A percentile compares a stretch with the other conserved stretches of the same genome.
Conservation (phyloP, 306 rosid genomes). For the Purshia tridentata region DNA sequence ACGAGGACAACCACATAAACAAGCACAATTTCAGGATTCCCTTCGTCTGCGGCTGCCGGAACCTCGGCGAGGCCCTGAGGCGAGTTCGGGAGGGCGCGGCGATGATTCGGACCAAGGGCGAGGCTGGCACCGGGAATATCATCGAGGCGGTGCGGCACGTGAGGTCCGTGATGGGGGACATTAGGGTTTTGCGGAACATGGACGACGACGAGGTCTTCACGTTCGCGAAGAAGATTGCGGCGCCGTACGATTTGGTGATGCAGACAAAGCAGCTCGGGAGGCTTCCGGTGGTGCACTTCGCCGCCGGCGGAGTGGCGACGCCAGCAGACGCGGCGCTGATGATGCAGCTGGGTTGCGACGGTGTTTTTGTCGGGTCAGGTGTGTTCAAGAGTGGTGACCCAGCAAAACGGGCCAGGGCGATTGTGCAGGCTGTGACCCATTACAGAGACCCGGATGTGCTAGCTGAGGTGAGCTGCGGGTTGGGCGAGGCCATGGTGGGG, state of each 20-base stretch:
- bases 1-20: conserved; percentile 83
- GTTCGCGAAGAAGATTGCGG: conserved; percentile 71
- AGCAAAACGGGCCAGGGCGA: conserved; percentile 75
- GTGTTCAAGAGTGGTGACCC: conserved; percentile 97
- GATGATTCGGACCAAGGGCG: conserved; percentile 88
- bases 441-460: conserved; percentile 73
- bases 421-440: conserved; percentile 90
- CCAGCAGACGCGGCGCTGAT: conserved; percentile 90
- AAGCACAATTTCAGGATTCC: conserved; percentile 85
- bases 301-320: conserved; percentile 91
- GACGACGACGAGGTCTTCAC: conserved; percentile 89
- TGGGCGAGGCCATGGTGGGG: conserved; percentile 94
- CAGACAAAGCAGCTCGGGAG: conserved; percentile 91
- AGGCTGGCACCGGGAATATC: conserved; percentile 81
- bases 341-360: conserved; percentile 94
- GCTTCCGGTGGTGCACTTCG: conserved; percentile 85
- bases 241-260: conserved; percentile 82
- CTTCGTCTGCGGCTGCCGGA: conserved; percentile 86
- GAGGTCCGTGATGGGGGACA: conserved; percentile 77
- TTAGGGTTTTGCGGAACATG: conserved; percentile 74
- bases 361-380: conserved; percentile 85
- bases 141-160: conserved; percentile 85
- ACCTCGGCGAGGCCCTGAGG: conserved; percentile 85
- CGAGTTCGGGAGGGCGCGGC: conserved; percentile 87
- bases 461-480: conserved; percentile 82